A percentile compares a stretch with the other conserved stretches of the same genome.
phyloP scores from a whole-genome alignment of 768 basidiomycete genomes.

The Boletus rubroflammeus region DNA sequence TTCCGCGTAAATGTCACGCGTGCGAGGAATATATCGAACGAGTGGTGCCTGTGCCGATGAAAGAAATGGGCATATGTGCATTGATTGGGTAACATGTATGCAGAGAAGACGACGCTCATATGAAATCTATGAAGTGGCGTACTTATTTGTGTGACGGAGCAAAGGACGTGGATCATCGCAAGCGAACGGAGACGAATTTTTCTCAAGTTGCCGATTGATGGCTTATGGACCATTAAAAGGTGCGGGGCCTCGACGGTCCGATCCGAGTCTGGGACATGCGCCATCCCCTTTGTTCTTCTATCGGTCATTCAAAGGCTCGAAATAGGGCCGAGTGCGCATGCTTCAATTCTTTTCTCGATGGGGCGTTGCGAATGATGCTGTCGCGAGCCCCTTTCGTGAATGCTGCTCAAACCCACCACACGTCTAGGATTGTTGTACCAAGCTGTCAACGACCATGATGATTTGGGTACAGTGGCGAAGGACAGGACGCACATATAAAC shows the following conservation, averaged over 20 bases:
- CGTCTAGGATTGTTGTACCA: not conserved
- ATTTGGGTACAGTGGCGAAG: not conserved
- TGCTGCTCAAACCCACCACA: no score
- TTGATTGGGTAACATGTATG: not conserved
- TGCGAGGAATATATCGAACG: not conserved
- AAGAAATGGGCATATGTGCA: not conserved
- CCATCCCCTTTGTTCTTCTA: not conserved
- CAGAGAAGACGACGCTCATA: no score
- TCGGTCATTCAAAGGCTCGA: not conserved
- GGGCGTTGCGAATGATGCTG: no score
- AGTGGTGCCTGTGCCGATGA: not conserved
- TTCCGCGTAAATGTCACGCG: not conserved
- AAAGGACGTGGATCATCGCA: not conserved
- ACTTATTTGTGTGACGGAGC: not conserved
- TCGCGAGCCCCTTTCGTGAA: no score
- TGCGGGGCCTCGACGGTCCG: not conserved
- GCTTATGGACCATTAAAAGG: not conserved
- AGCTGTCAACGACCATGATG: not conserved
- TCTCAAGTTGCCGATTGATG: not conserved
- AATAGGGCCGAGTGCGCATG: not conserved
- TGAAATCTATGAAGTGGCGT: no score
- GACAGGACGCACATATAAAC: not conserved
- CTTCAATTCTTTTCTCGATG: no score
- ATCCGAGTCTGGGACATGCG: not conserved
- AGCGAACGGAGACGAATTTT: not conserved